A percentile compares a stretch with the other conserved stretches of the same genome.
Evolutionary conservation across 129 eudicot genomes (phyloP).

Genomic region (Centrapalus pauciflorus): DNA sequence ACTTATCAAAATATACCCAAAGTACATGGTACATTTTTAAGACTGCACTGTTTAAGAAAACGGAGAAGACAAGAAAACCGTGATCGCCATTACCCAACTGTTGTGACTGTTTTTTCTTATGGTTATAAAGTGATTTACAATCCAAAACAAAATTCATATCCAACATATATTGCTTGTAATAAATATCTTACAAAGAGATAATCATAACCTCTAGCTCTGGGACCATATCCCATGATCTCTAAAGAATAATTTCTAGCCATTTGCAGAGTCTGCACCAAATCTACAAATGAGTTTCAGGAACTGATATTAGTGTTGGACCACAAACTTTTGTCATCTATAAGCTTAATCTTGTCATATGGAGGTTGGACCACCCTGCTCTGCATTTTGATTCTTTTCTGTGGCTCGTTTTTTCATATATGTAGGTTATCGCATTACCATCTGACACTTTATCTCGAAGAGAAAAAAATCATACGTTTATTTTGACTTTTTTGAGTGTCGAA

Average conservation of each 20-base stretch:
- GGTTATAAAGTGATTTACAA: neutral
- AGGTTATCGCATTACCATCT: conserved; percentile 1
- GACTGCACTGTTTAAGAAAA: too few relatives aligned
- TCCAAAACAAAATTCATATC: conserved; percentile 8
- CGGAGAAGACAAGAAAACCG: too few relatives aligned
- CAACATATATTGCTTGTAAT: neutral
- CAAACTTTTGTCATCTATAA: conserved; percentile 24
- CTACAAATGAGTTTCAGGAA: conserved; percentile 24
- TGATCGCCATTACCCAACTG: too few relatives aligned
- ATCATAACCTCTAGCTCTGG: conserved; percentile 8
- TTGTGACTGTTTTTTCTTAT: too few relatives aligned
- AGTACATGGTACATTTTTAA: too few relatives aligned
- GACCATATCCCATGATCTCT: conserved; percentile 27
- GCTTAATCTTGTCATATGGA: conserved; percentile 10
- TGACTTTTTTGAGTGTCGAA: conserved; percentile 9
- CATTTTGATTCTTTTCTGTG: conserved; percentile 12
- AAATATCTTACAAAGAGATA: neutral
- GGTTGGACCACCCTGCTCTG: conserved; percentile 35
- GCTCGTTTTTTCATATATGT: conserved; percentile 26
- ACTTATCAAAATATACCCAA: too few relatives aligned
- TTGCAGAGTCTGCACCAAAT: conserved; percentile 22
- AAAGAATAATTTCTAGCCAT: conserved; percentile 24
- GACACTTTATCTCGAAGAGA: conserved; percentile 7
- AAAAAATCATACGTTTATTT: too few relatives aligned
- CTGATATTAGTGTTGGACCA: conserved; percentile 28